Percentiles rank a stretch among this genome's conserved stretches.
Evolutionary conservation across 768 basidiomycete species (phyloP).

Genomic region (Boletus fagicola): DNA sequence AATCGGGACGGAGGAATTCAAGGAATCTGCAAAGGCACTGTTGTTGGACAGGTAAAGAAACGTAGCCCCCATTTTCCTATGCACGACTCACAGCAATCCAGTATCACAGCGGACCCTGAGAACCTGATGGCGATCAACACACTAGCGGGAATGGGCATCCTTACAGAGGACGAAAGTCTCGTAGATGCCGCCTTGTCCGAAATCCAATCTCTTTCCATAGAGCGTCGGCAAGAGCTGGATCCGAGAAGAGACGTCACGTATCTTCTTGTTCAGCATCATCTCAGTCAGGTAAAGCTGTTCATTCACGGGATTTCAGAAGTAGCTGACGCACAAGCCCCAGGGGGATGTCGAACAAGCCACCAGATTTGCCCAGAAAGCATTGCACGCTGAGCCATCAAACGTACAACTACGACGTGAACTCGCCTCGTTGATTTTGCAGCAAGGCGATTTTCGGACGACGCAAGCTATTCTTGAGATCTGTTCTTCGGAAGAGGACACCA

Average conservation of each 20-base stretch:
- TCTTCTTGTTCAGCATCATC: slow-evolving; percentile 68
- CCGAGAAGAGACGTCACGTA: slow-evolving; percentile 67
- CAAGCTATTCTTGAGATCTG: slow-evolving; percentile 44
- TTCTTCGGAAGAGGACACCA: slow-evolving; percentile 32
- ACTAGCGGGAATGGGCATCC: slow-evolving; percentile 85
- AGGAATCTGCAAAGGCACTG: slow-evolving; percentile 72
- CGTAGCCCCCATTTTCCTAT: background rate
- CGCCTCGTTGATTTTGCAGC: slow-evolving; percentile 54
- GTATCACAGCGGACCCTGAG: slow-evolving; percentile 74
- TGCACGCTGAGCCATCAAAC: slow-evolving; percentile 55
- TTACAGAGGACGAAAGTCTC: slow-evolving; percentile 73
- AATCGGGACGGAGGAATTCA: slow-evolving; percentile 69
- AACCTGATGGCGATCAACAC: slow-evolving; percentile 80
- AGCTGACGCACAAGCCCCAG: slow-evolving; percentile 33
- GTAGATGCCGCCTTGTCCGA: slow-evolving; percentile 87
- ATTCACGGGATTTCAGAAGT: background rate
- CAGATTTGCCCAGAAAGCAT: slow-evolving; percentile 52
- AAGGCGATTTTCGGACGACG: slow-evolving; percentile 40
- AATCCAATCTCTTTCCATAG: slow-evolving; percentile 64
- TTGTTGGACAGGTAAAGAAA: slow-evolving; percentile 75
- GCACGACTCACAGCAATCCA: slow-evolving; percentile 33
- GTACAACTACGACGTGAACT: slow-evolving; percentile 50
- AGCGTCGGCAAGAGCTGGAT: slow-evolving; percentile 65
- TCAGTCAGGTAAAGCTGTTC: slow-evolving; percentile 57
- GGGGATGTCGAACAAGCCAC: slow-evolving; percentile 48